These are phyloP conservation scores for Saccharomyces pastorianus DNA, from an alignment of 1,139 yeast species.

Conservation along the genomic window DNA sequence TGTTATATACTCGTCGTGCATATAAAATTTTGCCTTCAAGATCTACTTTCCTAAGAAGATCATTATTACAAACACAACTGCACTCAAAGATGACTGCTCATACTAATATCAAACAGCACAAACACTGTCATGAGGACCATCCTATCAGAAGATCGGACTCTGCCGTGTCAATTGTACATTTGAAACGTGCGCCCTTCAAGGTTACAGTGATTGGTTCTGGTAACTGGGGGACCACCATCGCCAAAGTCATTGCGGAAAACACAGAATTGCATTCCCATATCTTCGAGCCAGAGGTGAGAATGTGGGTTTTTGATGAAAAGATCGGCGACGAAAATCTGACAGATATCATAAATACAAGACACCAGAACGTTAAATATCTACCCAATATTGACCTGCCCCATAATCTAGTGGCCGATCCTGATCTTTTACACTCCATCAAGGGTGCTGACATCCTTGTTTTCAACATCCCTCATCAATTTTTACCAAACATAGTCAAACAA, in stretches of 20 bases:
- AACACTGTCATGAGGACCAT: not conserved
- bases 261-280: conserved; percentile 56
- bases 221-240: conserved; percentile 91
- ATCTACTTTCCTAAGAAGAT: not conserved
- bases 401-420: conserved; percentile 78
- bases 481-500: conserved; percentile 63
- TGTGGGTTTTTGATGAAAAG: conserved; percentile 92
- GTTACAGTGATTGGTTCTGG: conserved; percentile 58
- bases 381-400: conserved; percentile 73
- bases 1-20: not conserved
- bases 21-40: not conserved
- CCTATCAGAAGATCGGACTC: conserved; percentile 9
- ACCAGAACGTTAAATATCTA: conserved; percentile 81
- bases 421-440: conserved; percentile 57
- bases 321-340: conserved; percentile 65
- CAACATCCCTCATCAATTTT: conserved; percentile 90
- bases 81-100: not conserved
- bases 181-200: conserved; percentile 36
- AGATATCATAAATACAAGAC: conserved; percentile 74
- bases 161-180: conserved; percentile 9
- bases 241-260: conserved; percentile 86
- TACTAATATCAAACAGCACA: not conserved
- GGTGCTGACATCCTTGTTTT: conserved; percentile 77
- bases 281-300: conserved; percentile 61
- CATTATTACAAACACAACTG: not conserved